These are phyloP conservation scores for Fraxinus quadrangulata DNA, from an alignment of 257 asterid genomes.

Conservation along the genomic window DNA sequence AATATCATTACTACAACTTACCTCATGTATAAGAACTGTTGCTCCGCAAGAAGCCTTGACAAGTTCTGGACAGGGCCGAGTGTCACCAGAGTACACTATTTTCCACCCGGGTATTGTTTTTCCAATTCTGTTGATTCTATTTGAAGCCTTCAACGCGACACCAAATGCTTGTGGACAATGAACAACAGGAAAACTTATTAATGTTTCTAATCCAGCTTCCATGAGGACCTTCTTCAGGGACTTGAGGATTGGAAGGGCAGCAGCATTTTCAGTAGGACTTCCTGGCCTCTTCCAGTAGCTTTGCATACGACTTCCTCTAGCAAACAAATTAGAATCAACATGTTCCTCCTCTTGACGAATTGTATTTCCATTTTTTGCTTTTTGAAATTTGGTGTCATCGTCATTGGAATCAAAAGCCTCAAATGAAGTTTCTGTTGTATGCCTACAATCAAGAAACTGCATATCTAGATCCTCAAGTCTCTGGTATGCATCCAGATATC, in stretches of 20 bases:
- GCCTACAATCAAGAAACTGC: conserved; percentile 84
- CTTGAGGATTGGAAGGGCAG: conserved; percentile 44
- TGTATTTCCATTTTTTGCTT: conserved; percentile 24
- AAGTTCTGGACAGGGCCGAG: conserved; percentile 91
- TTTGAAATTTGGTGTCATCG: conserved; percentile 21
- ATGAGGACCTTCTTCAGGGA: conserved; percentile 48
- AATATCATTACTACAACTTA: conserved; percentile 16
- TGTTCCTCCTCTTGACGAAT: conserved; percentile 21
- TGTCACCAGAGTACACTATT: conserved; percentile 94
- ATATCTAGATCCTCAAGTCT: conserved; percentile 89
- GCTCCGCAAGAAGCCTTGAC: conserved; percentile 74
- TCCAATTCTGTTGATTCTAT: conserved; percentile 52
- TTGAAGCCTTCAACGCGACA: conserved; percentile 58
- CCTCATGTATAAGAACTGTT: conserved; percentile 91
- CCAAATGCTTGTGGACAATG: conserved; percentile 94
- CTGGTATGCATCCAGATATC: conserved; percentile 89
- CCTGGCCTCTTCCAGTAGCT: conserved; percentile 63
- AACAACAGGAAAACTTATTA: conserved; percentile 79
- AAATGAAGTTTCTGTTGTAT: conserved; percentile 63
- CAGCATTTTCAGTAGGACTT: conserved; percentile 43
- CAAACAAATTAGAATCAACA: conserved; percentile 46
- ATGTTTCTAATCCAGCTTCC: conserved; percentile 69
- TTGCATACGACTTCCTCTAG: conserved; percentile 73
- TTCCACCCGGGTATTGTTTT: conserved; percentile 89
- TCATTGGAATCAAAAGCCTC: conserved; percentile 45